Percentiles rank a stretch among this genome's conserved stretches.
Evolutionary conservation across 345 rosid species (phyloP).

Genomic region (Anacardium occidentale): DNA sequence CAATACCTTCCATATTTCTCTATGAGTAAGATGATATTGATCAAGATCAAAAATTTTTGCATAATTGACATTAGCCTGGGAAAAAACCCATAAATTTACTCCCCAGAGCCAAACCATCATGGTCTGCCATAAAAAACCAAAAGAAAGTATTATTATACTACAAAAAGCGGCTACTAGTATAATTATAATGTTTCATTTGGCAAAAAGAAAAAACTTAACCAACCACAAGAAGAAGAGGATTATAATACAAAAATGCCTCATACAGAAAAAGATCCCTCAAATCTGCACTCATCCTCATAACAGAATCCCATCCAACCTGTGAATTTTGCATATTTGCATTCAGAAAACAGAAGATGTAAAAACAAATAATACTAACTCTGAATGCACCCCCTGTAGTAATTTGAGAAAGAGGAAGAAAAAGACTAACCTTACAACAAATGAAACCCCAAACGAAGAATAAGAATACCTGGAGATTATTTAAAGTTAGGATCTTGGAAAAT

Average conservation of each 20-base stretch:
- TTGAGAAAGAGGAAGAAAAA: background rate
- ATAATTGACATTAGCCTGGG: slow-evolving; percentile 75
- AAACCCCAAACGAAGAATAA: slow-evolving; percentile 73
- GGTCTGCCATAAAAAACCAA: slow-evolving; percentile 50
- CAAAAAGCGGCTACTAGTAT: background rate
- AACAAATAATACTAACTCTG: slow-evolving; percentile 1
- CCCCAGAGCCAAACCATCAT: slow-evolving; percentile 99
- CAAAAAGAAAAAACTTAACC: slow-evolving; percentile 25
- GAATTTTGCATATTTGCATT: slow-evolving; percentile 12
- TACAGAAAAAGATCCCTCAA: slow-evolving; percentile 83
- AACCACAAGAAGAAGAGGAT: slow-evolving; percentile 97
- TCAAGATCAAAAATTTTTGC: slow-evolving; percentile 76
- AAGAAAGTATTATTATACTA: slow-evolving; percentile 9
- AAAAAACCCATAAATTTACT: slow-evolving; percentile 80
- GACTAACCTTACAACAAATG: slow-evolving; percentile 83
- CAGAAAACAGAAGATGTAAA: background rate
- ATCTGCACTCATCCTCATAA: slow-evolving; percentile 86
- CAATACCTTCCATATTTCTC: slow-evolving; percentile 94
- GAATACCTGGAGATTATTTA: slow-evolving; percentile 57
- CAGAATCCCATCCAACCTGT: slow-evolving; percentile 95
- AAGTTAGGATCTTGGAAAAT: slow-evolving; percentile 21
- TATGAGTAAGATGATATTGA: slow-evolving; percentile 82
- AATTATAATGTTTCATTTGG: background rate
- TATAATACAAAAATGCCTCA: slow-evolving; percentile 92
- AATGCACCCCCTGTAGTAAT: background rate